Base-by-base conservation (phyloP, 2,329 filamentous ascomycete genomes). In the Monosporascus ibericus region DNA sequence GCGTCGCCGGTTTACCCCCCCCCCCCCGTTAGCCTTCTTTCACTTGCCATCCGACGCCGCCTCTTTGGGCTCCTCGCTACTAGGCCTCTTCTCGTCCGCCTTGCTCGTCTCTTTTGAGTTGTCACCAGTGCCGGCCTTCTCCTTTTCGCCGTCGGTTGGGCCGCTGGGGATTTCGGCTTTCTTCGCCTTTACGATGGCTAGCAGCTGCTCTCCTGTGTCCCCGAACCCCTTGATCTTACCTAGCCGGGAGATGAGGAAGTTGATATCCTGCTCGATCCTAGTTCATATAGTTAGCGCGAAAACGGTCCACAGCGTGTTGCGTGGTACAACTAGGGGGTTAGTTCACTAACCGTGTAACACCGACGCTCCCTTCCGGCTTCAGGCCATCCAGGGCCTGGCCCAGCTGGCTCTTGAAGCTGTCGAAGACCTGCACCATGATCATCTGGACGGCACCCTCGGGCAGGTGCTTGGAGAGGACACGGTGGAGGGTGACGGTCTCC, bases 341-440 rank as follows among this genome's bases (percentile, higher is more conserved):
- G 9, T 50, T 14, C 20, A 69, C 82, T 65, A 75, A 92, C 88
- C 87, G 87, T 62, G 85, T 78, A 61, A 86, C 85, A 4, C 88
- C 90, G 49, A 73, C 72, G 58, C 83, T 79, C 6, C 83, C 90
- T 68, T 79, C 82, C 22, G 90, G 76, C 27, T 77, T 73, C 22
- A 86, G 80, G 40, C 83, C 84, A 44, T 78, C 73, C 59, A 94
- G 85, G 11, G 86, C 86, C 58, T 79, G 81, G 18, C 86, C 85
- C 67, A 94, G 85, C 63, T 92, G 88, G 52, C 88, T 85, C 63
- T 84, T 85, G 68, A 96, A 96, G 66, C 82, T 90, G 38, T 79
- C 76, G 68, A 95, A 95, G 1, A 96, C 90, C 1, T 89, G 87
- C 20, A 78, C 74, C 88, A 96, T 95, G 63, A 96, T 95, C 72